These are phyloP conservation scores for Yamadazyma mexicana DNA, from an alignment of 1,139 yeast genomes.

Conservation along the genomic window DNA sequence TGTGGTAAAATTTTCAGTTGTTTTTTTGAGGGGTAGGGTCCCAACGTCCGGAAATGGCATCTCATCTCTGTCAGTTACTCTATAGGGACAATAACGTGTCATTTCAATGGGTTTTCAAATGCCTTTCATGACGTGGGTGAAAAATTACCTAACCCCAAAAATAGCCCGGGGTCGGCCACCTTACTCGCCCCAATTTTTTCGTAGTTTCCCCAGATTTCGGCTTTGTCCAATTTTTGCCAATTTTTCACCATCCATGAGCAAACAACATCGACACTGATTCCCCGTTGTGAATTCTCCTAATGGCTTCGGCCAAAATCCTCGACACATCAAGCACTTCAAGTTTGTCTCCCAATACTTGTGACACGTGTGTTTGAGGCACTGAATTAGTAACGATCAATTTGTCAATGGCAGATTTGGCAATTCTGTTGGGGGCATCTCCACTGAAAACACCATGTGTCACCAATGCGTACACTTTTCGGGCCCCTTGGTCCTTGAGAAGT, in stretches of 20 bases:
- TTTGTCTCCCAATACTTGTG: slow-evolving; percentile 55
- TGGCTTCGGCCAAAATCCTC: slow-evolving; percentile 87
- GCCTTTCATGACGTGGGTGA: slow-evolving; percentile 7
- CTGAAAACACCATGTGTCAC: slow-evolving; percentile 93
- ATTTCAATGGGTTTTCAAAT: slow-evolving; percentile 3
- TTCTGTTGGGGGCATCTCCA: slow-evolving; percentile 83
- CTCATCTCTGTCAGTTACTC: slow-evolving; percentile 1
- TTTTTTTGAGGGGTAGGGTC: neutral
- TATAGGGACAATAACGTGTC: neutral
- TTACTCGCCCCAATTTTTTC: neutral
- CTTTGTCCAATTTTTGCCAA: neutral
- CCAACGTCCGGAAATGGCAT: neutral
- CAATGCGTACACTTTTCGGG: slow-evolving; percentile 78
- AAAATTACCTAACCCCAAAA: too few relatives aligned
- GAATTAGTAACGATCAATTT: slow-evolving; percentile 90
- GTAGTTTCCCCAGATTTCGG: slow-evolving; percentile 13
- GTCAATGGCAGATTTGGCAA: slow-evolving; percentile 71
- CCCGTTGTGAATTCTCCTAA: slow-evolving; percentile 94
- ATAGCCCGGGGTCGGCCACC: too few relatives aligned
- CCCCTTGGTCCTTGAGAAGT: slow-evolving; percentile 89
- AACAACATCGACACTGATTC: slow-evolving; percentile 93
- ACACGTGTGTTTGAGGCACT: slow-evolving; percentile 75
- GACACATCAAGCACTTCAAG: slow-evolving; percentile 87
- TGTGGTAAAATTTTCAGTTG: too few relatives aligned
- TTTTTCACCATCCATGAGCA: slow-evolving; percentile 70